A percentile compares a stretch with the other conserved stretches of the same genome.
phyloP scores from a whole-genome alignment of 495 filamentous ascomycete genomes.

The Daldinia concentrica region DNA sequence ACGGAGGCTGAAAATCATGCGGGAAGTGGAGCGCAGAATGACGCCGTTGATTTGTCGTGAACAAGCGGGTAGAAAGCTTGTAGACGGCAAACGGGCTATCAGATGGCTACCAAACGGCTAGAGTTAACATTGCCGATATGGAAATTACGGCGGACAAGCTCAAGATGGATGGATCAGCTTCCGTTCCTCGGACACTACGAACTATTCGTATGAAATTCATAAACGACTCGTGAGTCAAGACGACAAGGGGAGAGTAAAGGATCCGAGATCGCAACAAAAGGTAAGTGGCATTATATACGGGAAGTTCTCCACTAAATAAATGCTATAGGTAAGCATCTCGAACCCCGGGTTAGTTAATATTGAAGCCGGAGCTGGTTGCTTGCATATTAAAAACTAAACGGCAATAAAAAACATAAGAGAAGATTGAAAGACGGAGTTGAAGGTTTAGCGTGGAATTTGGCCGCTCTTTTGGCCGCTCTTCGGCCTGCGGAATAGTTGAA shows the following conservation, averaged over 20 bases:
- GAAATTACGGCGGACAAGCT: slow-evolving; percentile 24
- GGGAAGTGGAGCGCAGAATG: slow-evolving; percentile 29
- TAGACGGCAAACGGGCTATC: neutral
- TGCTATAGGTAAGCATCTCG: neutral
- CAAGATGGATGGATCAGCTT: slow-evolving; percentile 11
- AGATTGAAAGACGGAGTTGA: slow-evolving; percentile 13
- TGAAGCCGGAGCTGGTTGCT: neutral
- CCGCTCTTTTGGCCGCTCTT: slow-evolving; percentile 43
- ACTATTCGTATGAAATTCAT: slow-evolving; percentile 3
- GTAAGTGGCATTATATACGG: slow-evolving; percentile 15
- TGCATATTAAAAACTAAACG: neutral
- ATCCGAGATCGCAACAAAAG: slow-evolving; percentile 33
- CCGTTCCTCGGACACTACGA: slow-evolving; percentile 29
- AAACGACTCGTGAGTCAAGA: slow-evolving; percentile 11
- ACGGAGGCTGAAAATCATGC: slow-evolving; percentile 48
- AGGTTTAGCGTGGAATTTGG: slow-evolving; percentile 40
- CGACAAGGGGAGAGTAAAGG: slow-evolving; percentile 5
- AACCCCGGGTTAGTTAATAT: neutral
- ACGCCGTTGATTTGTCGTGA: slow-evolving; percentile 21
- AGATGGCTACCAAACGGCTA: slow-evolving; percentile 3
- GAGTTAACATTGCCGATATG: slow-evolving; percentile 23
- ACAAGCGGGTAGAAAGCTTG: slow-evolving; percentile 21
- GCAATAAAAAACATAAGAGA: slow-evolving; percentile 4
- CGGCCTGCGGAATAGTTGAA: slow-evolving; percentile 17
- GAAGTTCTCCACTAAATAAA: neutral